Evolutionary conservation across 2,329 filamentous ascomycete species (phyloP).

Genomic region (Penicillium sp.): DNA sequence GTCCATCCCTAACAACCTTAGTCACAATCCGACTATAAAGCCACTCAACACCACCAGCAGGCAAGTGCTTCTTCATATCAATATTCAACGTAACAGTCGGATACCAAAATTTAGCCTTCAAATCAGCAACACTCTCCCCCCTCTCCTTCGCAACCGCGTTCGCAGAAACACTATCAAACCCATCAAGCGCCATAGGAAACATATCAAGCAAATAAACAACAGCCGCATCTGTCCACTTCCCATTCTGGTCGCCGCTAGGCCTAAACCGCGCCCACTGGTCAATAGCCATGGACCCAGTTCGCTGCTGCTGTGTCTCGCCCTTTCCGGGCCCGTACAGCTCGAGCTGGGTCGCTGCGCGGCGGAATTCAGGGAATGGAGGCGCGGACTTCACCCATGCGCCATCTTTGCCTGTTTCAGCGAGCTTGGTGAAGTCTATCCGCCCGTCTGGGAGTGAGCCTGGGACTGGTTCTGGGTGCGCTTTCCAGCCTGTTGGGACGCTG

Average conservation of each 20-base stretch:
- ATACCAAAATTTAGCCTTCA: constrained; percentile 63
- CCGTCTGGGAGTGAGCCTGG: constrained; percentile 37
- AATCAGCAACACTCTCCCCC: constrained; percentile 21
- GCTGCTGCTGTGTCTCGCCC: constrained; percentile 16
- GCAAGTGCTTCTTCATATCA: constrained; percentile 73
- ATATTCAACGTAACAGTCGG: constrained; percentile 74
- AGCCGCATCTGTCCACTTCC: constrained; percentile 61
- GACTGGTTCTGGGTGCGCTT: constrained; percentile 48
- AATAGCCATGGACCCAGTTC: constrained; percentile 29
- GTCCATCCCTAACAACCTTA: constrained; percentile 69
- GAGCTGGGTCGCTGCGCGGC: constrained; percentile 53
- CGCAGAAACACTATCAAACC: constrained; percentile 36
- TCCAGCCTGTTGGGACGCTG: constrained; percentile 57
- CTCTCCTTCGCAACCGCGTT: constrained; percentile 30
- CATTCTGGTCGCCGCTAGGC: constrained; percentile 50
- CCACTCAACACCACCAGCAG: constrained; percentile 69
- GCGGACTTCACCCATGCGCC: constrained; percentile 26
- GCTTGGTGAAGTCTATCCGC: constrained; percentile 21
- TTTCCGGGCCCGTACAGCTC: constrained; percentile 47
- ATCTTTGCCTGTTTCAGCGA: constrained; percentile 25
- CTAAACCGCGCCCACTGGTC: constrained; percentile 70
- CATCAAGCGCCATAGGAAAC: constrained; percentile 67
- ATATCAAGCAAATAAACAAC: constrained; percentile 69
- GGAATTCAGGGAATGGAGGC: constrained; percentile 39
- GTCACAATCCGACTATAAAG: constrained; percentile 65